Base-by-base conservation (phyloP, 164 flowering plant genomes). In the Vitis rupestris region DNA sequence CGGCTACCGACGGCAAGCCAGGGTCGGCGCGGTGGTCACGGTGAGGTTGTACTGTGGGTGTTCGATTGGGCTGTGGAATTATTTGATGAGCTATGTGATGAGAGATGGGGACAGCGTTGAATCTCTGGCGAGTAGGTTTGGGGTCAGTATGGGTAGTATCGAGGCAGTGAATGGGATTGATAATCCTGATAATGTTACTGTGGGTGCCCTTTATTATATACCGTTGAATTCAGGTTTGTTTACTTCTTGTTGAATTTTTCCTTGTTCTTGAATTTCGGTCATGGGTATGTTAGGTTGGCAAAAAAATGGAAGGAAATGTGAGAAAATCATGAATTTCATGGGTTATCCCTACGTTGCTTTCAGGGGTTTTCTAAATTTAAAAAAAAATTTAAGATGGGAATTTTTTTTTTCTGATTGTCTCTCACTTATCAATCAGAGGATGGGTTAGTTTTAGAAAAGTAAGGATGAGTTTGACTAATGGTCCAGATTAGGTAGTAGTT, bases 131-230 rank as follows among this genome's bases (percentile, higher is more conserved):
- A 94, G 98, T 67, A 76, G 98, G 70, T 94, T 94, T 80, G 98
- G 98, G 1, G 92, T 92, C 65, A 92, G 97, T 75, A 94, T 94
- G 98, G 98, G 85, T 60, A 86, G 85, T 74, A 92, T 94, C 76
- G 97, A 85, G 83, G 53, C 59, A 23, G 84, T 87, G 17, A 94
- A 94, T 82, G 97, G 93, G 57, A 85, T 94, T 68, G 30, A 58
- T 50, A 70, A 85, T 85, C 92, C 97, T 48, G 83, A 78, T 74
- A 88, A 89, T 83, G 83, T 90, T 31, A 75, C 95, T 62, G 88
- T 79, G 50, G 97, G 97, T 30, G 78, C 71, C 4, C 79, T 90
- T 4, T 92, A 84, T 65, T 94, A 89, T 66, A 84, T 94, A 7
- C 98, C 98, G 2, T 59, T 94, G 75, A 85, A 92, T 82, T 87